Base-by-base conservation (phyloP, 2,329 filamentous ascomycete species). In the Chaetomium globosum region DNA sequence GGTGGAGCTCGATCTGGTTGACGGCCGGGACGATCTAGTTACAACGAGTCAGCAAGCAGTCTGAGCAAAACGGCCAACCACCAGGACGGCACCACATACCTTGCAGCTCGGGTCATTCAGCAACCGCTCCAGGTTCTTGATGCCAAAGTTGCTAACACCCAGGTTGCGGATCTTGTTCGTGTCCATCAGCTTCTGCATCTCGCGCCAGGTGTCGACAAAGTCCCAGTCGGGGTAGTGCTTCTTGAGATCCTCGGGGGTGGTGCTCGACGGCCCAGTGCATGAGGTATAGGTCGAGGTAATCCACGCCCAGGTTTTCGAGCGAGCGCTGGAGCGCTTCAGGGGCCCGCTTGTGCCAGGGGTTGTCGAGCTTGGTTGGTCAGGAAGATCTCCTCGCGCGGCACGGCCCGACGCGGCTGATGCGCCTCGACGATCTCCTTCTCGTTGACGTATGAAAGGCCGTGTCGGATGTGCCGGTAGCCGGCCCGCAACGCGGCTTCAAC, bases 91-190 rank as follows among this genome's bases (percentile, higher is more conserved):
- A n/a, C 8, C 26, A 65, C 76, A 61, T 73, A 85, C 87, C 79
- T 87, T 88, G 79, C 82, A 85, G 69, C 81, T 82, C 12, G 85
- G 83, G 71, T 89, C 84, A 71, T 83, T 86, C 67, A 95, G 81
- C 65, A 95, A 83, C 77, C 86, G 90, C 82, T 94, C 89, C 46
- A 95, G 81, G 78, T 95, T 91, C 77, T 81, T 86, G 76, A 93
- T 91, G 69, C 84, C 89, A 76, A 96, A 95, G 83, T 96, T 96
- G 77, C 90, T 92, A 64, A 95, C 89, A 72, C 91, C 91, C 75
- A 94, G 92, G 81, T 91, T 92, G 78, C 83, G 85, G 59, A 90
- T 90, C 78, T 92, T 91, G 76, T 88, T 88, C 53, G 85, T 87
- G 12, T 78, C 85, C 28, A 86, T 79, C 55, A 92, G 81, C 81